Evolutionary conservation across 306 rosid species (phyloP).

Genomic region (Spatholobus suberectus): DNA sequence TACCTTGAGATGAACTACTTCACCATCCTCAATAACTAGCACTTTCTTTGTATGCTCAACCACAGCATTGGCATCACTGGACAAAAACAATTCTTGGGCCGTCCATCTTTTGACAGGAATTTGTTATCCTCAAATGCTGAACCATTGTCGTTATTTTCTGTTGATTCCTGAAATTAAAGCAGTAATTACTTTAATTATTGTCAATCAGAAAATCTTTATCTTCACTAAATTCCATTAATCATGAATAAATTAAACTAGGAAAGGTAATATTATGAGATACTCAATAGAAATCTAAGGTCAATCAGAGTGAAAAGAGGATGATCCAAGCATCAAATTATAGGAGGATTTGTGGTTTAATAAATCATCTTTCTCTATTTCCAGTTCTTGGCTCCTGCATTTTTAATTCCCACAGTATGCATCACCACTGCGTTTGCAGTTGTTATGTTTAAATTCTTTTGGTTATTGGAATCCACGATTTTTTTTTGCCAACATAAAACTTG

Average conservation of each 20-base stretch:
- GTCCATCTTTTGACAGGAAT: conserved; percentile 76
- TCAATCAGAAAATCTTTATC: conserved; percentile 30
- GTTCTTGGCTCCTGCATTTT: background rate
- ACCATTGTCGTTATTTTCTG: conserved; percentile 65
- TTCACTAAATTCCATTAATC: conserved; percentile 35
- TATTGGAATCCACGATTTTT: background rate
- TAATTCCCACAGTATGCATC: conserved; percentile 8
- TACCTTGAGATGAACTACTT: conserved; percentile 98
- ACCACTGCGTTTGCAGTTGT: background rate
- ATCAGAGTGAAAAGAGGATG: background rate
- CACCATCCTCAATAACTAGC: conserved; percentile 94
- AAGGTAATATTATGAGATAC: background rate
- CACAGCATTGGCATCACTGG: conserved; percentile 96
- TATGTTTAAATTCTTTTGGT: background rate
- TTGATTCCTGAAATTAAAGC: conserved; percentile 65
- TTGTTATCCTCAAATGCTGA: conserved; percentile 85
- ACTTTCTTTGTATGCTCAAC: conserved; percentile 95
- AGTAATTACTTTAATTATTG: conserved; percentile 31
- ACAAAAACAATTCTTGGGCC: conserved; percentile 90
- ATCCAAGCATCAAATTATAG: background rate
- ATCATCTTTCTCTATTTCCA: background rate
- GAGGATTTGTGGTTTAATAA: conserved; percentile 24
- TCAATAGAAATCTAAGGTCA: conserved; percentile 3
- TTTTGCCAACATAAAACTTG: background rate
- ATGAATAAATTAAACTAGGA: background rate